phyloP scores from a whole-genome alignment of 345 rosid species.

The Eucalyptus pauciflora region DNA sequence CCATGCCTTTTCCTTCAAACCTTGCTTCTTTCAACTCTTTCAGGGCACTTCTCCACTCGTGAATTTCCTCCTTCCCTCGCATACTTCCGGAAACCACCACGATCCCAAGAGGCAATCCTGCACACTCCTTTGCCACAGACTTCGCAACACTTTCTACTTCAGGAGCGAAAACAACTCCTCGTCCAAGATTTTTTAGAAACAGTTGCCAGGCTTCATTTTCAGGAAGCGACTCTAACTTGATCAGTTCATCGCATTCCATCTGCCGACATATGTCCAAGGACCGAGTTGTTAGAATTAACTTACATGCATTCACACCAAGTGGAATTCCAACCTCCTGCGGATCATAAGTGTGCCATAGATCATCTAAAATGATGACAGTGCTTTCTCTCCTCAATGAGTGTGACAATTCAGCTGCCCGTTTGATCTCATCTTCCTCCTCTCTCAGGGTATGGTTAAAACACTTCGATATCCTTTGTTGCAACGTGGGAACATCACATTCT shows the following conservation, averaged over 20 bases:
- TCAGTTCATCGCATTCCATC: not conserved
- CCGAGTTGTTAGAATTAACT: constrained; percentile 9
- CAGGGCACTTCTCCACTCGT: not conserved
- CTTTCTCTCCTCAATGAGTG: not conserved
- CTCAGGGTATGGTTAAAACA: not conserved
- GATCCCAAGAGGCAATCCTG: not conserved
- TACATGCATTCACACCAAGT: not conserved
- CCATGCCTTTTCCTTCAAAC: not conserved
- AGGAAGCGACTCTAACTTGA: not conserved
- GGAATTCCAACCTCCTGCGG: not conserved
- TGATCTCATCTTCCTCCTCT: not conserved
- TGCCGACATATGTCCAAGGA: not conserved
- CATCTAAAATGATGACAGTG: constrained; percentile 1
- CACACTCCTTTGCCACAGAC: not conserved
- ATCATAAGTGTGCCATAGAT: not conserved
- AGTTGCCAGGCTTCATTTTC: not conserved
- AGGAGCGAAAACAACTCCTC: not conserved
- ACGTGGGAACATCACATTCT: accelerated
- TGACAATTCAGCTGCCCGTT: not conserved
- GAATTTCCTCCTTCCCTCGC: not conserved
- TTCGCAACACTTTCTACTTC: not conserved
- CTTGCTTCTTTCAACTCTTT: not conserved
- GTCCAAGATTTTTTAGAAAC: not conserved
- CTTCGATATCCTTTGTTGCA: accelerated
- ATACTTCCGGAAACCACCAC: not conserved